Percentiles rank a stretch among this genome's conserved stretches.
phyloP scores from a whole-genome alignment of 1,139 yeast species.

The Yamadazyma diddensiae region DNA sequence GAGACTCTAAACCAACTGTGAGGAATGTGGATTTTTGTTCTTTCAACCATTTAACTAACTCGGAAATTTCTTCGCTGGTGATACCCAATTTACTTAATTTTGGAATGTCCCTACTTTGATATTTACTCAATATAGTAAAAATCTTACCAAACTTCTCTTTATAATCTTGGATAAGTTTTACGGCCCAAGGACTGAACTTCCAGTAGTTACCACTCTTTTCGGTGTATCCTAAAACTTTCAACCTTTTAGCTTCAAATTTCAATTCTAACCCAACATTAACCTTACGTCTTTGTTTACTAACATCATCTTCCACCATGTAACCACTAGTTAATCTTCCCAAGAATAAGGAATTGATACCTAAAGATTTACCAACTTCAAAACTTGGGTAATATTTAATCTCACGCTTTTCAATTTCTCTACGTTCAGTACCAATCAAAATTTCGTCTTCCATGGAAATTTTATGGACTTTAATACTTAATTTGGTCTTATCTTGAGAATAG shows the following conservation, averaged over 20 bases:
- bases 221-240: conserved; percentile 87
- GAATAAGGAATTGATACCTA: conserved; percentile 60
- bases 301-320: conserved; percentile 55
- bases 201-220: conserved; percentile 67
- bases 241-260: conserved; percentile 75
- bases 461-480: conserved; percentile 50
- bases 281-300: conserved; percentile 38
- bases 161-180: conserved; percentile 63
- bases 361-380: conserved; percentile 57
- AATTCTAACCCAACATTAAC: conserved; percentile 82
- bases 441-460: conserved; percentile 52
- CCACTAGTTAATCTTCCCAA: conserved; percentile 78
- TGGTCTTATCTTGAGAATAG: conserved; percentile 48
- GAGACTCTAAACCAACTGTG: conserved; percentile 74
- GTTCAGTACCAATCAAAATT: conserved; percentile 59
- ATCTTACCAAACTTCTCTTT: conserved; percentile 58
- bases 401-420: conserved; percentile 55
- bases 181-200: conserved; percentile 81
- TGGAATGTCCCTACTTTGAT: conserved; percentile 27
- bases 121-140: conserved; percentile 28
- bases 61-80: conserved; percentile 32
- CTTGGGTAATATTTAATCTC: conserved; percentile 65
- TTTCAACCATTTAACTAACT: conserved; percentile 57
- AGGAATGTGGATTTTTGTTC: conserved; percentile 53
- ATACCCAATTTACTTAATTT: conserved; percentile 22